Evolutionary conservation across 2,329 filamentous ascomycete genomes (phyloP), one percentile per base, ranked within the genome.

Genomic region (Trichophyton schoenleinii): DNA sequence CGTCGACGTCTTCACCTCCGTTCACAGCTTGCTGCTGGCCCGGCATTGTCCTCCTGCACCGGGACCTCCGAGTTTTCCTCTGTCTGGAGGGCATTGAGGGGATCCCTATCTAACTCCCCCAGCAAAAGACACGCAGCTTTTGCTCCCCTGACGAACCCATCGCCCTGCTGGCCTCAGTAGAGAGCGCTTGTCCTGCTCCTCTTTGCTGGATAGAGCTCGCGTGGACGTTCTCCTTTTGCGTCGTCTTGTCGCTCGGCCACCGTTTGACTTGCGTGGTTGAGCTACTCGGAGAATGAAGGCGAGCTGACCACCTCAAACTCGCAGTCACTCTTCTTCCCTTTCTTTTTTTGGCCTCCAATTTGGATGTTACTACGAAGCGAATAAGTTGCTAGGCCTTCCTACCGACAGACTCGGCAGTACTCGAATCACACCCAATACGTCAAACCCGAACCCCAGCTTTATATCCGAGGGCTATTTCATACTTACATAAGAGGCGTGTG

Each of bases 311-410:
- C 31, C 18, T 9, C 52, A 20, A 38, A 4, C 18, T 34, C 46
- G 20, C 22, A 36, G 28, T 36, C 52, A 55, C 7, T 18, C 34
- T 18, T 18, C 34, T 3, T n/a, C n/a, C 18, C 15, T 7, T 8
- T n/a, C 34, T 13, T 36, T 55, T 55, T 55, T 36, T 55, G 52
- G 52, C 52, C 41, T 34, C 31, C 7, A 55, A 55, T 55, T 55
- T 55, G 52, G 52, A 55, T 55, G 52, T 55, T 55, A 55, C 31
- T 55, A 38, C 52, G 28, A 55, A 55, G 31, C 15, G 34, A 20
- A 15, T 28, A 55, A 55, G 6, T 36, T 36, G 7, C n/a, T n/a
- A 9, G 20, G n/a, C n/a, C 25, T 55, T 55, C 28, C 52, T 36
- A 34, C 13, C 52, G 31, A 55, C 13, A 15, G 31, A 55, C 31